Conservation (phyloP, 2,329 filamentous ascomycete species). For the Colletotrichum ledebouriae region DNA sequence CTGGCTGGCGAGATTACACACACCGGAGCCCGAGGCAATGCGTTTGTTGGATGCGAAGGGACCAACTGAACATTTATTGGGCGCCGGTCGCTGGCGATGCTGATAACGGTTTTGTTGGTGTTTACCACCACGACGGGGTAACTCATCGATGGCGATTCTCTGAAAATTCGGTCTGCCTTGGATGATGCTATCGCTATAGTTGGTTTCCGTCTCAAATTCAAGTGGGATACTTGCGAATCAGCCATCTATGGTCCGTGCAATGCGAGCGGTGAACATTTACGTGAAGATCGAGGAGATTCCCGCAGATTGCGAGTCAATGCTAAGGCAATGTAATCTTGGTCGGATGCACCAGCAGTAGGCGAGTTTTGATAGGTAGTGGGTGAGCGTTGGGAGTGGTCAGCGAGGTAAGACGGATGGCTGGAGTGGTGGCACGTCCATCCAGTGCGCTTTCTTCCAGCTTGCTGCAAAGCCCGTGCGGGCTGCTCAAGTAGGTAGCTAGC, state of each 20-base stretch:
- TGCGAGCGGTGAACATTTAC: conserved; percentile 26
- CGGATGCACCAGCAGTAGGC: conserved; percentile 9
- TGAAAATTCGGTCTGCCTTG: too few species aligned
- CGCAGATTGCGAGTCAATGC: conserved; percentile 18
- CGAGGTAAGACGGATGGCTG: background rate
- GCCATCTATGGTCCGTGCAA: conserved; percentile 13
- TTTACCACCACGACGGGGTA: conserved; percentile 22
- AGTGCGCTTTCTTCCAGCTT: background rate
- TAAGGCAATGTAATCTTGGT: conserved; percentile 9
- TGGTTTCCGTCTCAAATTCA: background rate
- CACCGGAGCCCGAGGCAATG: conserved; percentile 76
- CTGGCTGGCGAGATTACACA: conserved; percentile 77
- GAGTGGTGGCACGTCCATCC: background rate
- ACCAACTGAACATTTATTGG: background rate
- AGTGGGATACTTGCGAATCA: background rate
- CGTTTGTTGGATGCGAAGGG: conserved; percentile 72
- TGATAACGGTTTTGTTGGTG: conserved; percentile 30
- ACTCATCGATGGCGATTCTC: too few species aligned
- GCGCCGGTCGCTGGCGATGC: background rate
- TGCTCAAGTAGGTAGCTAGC: too few species aligned
- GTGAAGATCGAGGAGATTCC: conserved; percentile 8
- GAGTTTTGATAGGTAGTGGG: conserved; percentile 6
- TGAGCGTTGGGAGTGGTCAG: background rate
- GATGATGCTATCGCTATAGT: too few species aligned
- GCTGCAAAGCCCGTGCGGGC: background rate